A percentile compares a stretch with the other conserved stretches of the same genome.
phyloP scores from a whole-genome alignment of 179 eudicot species.

The Silene noctiflora region DNA sequence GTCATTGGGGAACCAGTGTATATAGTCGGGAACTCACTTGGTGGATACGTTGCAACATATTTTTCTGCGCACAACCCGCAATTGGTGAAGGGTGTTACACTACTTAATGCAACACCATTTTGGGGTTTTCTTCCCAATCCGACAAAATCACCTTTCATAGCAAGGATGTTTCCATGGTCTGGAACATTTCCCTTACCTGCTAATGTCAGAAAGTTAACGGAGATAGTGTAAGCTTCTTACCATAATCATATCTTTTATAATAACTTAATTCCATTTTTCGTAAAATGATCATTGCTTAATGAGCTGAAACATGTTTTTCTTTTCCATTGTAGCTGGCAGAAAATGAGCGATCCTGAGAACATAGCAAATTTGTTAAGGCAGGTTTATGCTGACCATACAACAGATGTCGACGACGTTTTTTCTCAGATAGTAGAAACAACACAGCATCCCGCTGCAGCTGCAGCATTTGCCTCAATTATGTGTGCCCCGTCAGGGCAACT shows the following conservation, averaged over 20 bases:
- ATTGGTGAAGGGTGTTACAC: slow-evolving; percentile 79
- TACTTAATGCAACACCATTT: slow-evolving; percentile 94
- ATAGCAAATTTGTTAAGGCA: slow-evolving; percentile 79
- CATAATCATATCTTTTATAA: slow-evolving; percentile 1
- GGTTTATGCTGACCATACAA: slow-evolving; percentile 92
- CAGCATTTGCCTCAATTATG: slow-evolving; percentile 87
- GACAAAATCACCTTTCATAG: slow-evolving; percentile 62
- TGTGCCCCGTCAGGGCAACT: slow-evolving; percentile 74
- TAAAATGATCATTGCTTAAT: background rate
- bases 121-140: slow-evolving; percentile 98
- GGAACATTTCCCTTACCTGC: slow-evolving; percentile 95
- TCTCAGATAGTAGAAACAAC: slow-evolving; percentile 66
- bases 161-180: slow-evolving; percentile 79
- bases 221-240: slow-evolving; percentile 59
- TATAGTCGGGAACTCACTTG: slow-evolving; percentile 91
- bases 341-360: slow-evolving; percentile 82
- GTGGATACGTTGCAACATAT: slow-evolving; percentile 89
- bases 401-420: slow-evolving; percentile 79
- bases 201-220: slow-evolving; percentile 55
- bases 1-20: slow-evolving; percentile 92
- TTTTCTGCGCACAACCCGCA: slow-evolving; percentile 71
- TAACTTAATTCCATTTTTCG: background rate
- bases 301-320: slow-evolving; percentile 11
- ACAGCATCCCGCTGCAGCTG: slow-evolving; percentile 94
- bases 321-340: slow-evolving; percentile 67